Conservation (phyloP, 805 yeast genomes). For the Ogataea methanolica region DNA sequence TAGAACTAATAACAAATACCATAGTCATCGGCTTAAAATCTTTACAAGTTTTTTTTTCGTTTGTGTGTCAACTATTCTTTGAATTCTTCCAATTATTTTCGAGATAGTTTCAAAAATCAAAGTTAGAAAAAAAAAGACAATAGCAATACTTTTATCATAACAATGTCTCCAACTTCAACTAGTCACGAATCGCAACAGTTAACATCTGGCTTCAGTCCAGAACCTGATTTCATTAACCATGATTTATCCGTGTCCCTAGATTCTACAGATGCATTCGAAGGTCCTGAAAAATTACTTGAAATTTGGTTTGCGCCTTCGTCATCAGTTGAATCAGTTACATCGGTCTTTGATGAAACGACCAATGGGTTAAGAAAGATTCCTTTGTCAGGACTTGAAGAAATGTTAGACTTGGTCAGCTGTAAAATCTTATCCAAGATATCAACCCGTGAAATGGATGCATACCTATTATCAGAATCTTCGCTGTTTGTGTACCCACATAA, state of each 20-base stretch:
- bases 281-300: conserved; percentile 92
- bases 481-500: conserved; percentile 86
- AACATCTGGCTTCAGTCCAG: conserved; percentile 9
- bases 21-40: neutral
- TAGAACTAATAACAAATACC: neutral
- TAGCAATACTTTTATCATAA: neutral
- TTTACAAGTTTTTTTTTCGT: conserved; percentile 25
- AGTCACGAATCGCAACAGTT: conserved; percentile 7
- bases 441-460: conserved; percentile 67
- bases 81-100: neutral
- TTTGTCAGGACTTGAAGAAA: conserved; percentile 59
- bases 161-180: conserved; percentile 5
- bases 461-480: conserved; percentile 82
- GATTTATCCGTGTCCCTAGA: conserved; percentile 74
- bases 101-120: conserved; percentile 4
- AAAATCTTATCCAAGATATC: conserved; percentile 79
- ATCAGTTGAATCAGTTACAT: conserved; percentile 27
- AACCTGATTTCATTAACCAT: conserved; percentile 56
- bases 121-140: conserved; percentile 18
- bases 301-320: conserved; percentile 73
- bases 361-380: conserved; percentile 63
- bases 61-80: conserved; percentile 11
- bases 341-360: neutral
- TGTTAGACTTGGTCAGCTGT: conserved; percentile 82
- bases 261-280: conserved; percentile 91